Conservation (phyloP, 495 filamentous ascomycete species). For the Aspergillus kassunensis region DNA sequence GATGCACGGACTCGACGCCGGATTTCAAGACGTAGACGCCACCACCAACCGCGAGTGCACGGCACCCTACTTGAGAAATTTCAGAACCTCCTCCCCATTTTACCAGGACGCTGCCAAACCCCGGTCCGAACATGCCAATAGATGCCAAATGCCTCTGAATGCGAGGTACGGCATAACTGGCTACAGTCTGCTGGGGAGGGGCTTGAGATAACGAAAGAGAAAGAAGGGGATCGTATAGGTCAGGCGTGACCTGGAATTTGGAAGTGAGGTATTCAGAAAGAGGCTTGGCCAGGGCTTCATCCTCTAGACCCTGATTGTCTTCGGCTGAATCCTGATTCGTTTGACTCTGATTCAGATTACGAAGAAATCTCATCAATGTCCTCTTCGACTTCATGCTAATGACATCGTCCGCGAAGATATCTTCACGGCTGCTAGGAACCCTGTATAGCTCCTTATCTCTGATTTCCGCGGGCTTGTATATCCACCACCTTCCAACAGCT, state of each 20-base stretch:
- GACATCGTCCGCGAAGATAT: conserved; percentile 70
- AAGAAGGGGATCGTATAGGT: conserved; percentile 66
- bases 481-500: conserved; percentile 91
- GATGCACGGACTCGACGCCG: conserved; percentile 45
- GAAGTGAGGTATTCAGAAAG: conserved; percentile 62
- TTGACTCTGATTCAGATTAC: conserved; percentile 45
- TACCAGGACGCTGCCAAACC: conserved; percentile 78
- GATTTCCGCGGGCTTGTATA: conserved; percentile 41
- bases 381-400: conserved; percentile 76
- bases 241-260: conserved; percentile 68
- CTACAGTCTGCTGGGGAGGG: conserved; percentile 50
- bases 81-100: conserved; percentile 95
- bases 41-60: conserved; percentile 88
- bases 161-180: conserved; percentile 59
- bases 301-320: conserved; percentile 19
- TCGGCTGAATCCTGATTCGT: conserved; percentile 28
- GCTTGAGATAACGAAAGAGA: conserved; percentile 75
- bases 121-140: conserved; percentile 79
- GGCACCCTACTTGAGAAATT: conserved; percentile 86
- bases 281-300: conserved; percentile 36
- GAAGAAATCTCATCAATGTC: conserved; percentile 81
- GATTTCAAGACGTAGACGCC: conserved; percentile 82
- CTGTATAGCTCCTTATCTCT: conserved; percentile 40
- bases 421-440: conserved; percentile 81
- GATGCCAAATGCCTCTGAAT: conserved; percentile 81